Base-by-base conservation (phyloP, 805 yeast genomes). In the Teunomyces aglyptinius region DNA sequence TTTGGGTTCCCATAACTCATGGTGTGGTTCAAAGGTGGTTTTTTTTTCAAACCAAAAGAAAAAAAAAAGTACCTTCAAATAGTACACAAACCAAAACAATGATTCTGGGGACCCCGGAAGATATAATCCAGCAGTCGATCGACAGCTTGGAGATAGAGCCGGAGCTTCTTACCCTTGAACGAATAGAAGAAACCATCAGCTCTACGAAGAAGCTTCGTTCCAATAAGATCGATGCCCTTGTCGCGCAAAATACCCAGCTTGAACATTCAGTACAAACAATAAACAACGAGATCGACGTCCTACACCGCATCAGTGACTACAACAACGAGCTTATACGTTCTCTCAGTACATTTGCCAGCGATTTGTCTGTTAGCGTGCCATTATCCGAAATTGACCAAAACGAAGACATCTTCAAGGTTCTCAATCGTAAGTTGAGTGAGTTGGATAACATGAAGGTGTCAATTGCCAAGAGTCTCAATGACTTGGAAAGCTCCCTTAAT, bases 141-240 rank as follows among this genome's bases (percentile, higher is more conserved):
- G 79, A 75, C 33, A 71, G 71, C n/a, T 75, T 77, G 44, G 80
- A 78, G 48, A 72, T 78, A 5, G 76, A 76, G 51, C 76, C 79
- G 1, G 85, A 81, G 50, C 53, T 80, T 32, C 65, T 65, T 22
- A 70, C 76, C 2, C 56, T 80, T 2, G 74, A 74, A 39, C 58
- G 77, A 31, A 75, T 78, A 15, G 70, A 72, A 7, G 75, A 67
- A 11, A 64, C 68, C 42, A 56, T 74, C 12, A 48, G 52, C 13
- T 49, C 63, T 19, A 58, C 76, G 10, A 50, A 62, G 18, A 47
- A 50, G 8, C 57, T 57, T 16, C 61, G 80, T 41, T 44, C 52
- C 6, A 59, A 55, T 8, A 61, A 53, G 20, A 54, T 64, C 10
- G 59, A 55, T 3, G 39, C 12, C 8, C 42, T 49, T n/a, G 28